Evolutionary conservation across 1,139 yeast species (phyloP).

Genomic region (Waltiozyma sp.): DNA sequence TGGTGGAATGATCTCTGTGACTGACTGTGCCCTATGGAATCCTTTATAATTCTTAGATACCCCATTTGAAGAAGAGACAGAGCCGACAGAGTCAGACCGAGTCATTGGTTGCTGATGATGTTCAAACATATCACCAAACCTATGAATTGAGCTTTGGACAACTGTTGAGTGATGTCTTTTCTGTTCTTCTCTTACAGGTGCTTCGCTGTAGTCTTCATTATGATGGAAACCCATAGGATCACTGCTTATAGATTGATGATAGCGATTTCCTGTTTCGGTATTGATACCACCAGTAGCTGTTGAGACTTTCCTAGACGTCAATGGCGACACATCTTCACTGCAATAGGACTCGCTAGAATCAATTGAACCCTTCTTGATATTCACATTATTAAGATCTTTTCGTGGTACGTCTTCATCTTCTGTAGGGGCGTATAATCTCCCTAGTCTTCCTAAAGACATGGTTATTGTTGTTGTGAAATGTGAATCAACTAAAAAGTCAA

Average conservation of each 20-base stretch:
- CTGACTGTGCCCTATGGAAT: conserved; percentile 31
- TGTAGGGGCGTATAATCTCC: background rate
- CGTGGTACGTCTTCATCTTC: background rate
- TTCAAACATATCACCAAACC: background rate
- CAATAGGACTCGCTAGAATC: conserved; percentile 9
- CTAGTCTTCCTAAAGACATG: too few relatives aligned
- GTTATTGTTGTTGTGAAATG: background rate
- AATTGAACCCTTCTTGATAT: conserved; percentile 6
- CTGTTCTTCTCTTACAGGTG: background rate
- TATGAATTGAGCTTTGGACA: background rate
- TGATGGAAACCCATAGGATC: background rate
- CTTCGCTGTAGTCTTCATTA: too few relatives aligned
- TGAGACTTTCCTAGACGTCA: conserved; percentile 19
- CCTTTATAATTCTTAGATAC: conserved; percentile 30
- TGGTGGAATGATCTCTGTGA: conserved; percentile 35
- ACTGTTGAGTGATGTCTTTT: conserved; percentile 1
- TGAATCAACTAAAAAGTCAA: background rate
- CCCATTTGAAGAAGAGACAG: background rate
- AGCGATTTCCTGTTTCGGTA: conserved; percentile 1
- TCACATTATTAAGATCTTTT: too few relatives aligned
- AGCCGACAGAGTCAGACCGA: background rate
- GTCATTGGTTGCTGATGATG: background rate
- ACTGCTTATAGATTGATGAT: background rate
- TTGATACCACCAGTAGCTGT: conserved; percentile 10
- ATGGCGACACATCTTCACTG: conserved; percentile 17